Evolutionary conservation across 2,329 filamentous ascomycete genomes (phyloP).

Genomic region (Dendrostoma leiphaemia): DNA sequence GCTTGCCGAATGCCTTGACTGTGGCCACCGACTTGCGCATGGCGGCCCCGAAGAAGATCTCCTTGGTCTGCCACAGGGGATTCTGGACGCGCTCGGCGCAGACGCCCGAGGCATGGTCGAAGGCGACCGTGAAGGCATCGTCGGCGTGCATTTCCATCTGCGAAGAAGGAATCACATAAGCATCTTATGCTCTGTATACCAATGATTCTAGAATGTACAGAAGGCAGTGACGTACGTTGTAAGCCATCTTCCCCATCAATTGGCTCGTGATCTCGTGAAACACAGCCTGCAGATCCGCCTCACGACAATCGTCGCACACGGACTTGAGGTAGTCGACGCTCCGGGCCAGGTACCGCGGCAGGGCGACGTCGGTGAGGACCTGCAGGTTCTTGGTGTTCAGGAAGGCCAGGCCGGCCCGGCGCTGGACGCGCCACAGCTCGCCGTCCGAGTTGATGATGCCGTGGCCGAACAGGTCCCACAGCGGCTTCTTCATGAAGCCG

Average conservation of each 20-base stretch:
- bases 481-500: slow-evolving; percentile 57
- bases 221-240: slow-evolving; percentile 41
- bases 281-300: slow-evolving; percentile 56
- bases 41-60: slow-evolving; percentile 46
- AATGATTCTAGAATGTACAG: background rate
- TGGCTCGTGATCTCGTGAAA: slow-evolving; percentile 65
- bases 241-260: slow-evolving; percentile 67
- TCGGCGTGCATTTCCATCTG: slow-evolving; percentile 64
- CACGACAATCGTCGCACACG: slow-evolving; percentile 24
- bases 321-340: slow-evolving; percentile 38
- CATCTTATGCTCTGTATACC: background rate
- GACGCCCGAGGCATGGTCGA: slow-evolving; percentile 60
- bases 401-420: slow-evolving; percentile 60
- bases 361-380: slow-evolving; percentile 53
- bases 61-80: slow-evolving; percentile 60
- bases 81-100: slow-evolving; percentile 65
- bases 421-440: slow-evolving; percentile 60
- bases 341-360: slow-evolving; percentile 52
- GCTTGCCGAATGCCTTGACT: slow-evolving; percentile 54
- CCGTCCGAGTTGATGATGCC: slow-evolving; percentile 68
- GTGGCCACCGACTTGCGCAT: slow-evolving; percentile 48
- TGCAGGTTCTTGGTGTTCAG: slow-evolving; percentile 57
- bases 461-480: slow-evolving; percentile 62
- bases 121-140: slow-evolving; percentile 58
- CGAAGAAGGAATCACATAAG: background rate